Base-by-base conservation (phyloP, 129 eudicot species). In the Glebionis coronaria region DNA sequence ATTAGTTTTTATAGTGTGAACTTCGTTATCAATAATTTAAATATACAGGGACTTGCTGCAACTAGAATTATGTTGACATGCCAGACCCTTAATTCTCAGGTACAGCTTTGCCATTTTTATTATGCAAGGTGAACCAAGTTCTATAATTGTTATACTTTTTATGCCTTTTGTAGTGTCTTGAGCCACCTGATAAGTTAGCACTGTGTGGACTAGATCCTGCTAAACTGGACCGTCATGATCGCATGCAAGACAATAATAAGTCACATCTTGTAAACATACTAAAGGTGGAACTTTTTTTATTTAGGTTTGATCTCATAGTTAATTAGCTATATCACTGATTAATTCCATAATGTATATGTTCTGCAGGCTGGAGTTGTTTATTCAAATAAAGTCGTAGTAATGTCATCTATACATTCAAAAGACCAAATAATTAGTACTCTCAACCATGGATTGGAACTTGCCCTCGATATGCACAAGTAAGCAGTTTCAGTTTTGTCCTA, bases 201-300 rank as follows among this genome's bases (percentile, higher is more conserved):
- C 64, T 86, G 25, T 86, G 92, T 81, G 92, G 92, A 56, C 92
- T 86, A 59, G 82, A 86, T 79, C 88, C 86, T 71, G 77, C 83
- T 61, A 77, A 81, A 46, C 78, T 86, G 70, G 76, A 76, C 61
- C 83, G 92, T 31, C 83, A 75, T 42, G 92, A 86, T 72, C 92
- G 92, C 20, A 72, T 86, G 66, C 92, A 86, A 80, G 92, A 86
- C 79, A 71, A 74, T 74, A 80, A 56, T 28, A 80, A 80, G 20
- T 14, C 67, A 40, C 82, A 86, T 77, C 88, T 86, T 68, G 85
- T 86, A 60, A 86, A 86, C 74, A 44, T 82, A 51, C 64, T 86
- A 66, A 86, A 86, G 92, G 92, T 85, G 60, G 3, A 15, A 12
- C 4, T 62, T 69, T 55, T 40, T 54, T 38, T 47, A 6, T 31